Evolutionary conservation across 306 rosid genomes (phyloP), one percentile per base, ranked within the genome.

Genomic region (Cucurbita moschata): DNA sequence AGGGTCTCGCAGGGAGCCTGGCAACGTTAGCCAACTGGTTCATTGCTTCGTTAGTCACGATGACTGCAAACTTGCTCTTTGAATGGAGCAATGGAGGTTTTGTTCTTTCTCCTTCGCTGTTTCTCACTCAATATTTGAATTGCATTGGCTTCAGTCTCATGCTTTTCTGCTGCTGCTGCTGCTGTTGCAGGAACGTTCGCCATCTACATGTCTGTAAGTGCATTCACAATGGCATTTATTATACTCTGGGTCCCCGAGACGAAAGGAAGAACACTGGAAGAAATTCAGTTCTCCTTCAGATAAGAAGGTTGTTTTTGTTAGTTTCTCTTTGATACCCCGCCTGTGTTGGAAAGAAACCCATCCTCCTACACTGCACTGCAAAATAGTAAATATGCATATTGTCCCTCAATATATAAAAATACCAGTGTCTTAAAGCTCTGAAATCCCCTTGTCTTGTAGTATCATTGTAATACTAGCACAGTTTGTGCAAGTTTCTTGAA

Each of bases 221-320:
- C 83, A 51, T 83, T 88, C 5, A 81, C 96, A 5, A 75, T 88
- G 46, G 85, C 55, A 70, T 91, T 88, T 61, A 80, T 80, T 5
- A 26, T 85, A 7, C 30, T 80, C 10, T 88, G 86, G 88, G 97
- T 88, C 39, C 97, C 96, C 4, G 97, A 91, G 76, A 91, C 97
- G 72, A 91, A 87, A 71, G 97, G 96, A 44, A 84, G 97, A 86
- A 83, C 96, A 61, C 79, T 91, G 77, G 97, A 88, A 83, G 97
- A 91, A 84, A 91, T 91, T 73, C 97, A 88, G 60, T 77, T 59
- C 46, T 91, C 97, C 5, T 87, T 89, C 62, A 82, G 92, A 83
- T 89, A 78, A 83, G 10, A 26, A 23, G 15, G 42, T 58, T 35
- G 78, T 46, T 78, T 47, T 43, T 6, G 76, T 44, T 47, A 1